phyloP scores from a whole-genome alignment of 495 filamentous ascomycete genomes.

The Lasiosphaeriaceae sp. region DNA sequence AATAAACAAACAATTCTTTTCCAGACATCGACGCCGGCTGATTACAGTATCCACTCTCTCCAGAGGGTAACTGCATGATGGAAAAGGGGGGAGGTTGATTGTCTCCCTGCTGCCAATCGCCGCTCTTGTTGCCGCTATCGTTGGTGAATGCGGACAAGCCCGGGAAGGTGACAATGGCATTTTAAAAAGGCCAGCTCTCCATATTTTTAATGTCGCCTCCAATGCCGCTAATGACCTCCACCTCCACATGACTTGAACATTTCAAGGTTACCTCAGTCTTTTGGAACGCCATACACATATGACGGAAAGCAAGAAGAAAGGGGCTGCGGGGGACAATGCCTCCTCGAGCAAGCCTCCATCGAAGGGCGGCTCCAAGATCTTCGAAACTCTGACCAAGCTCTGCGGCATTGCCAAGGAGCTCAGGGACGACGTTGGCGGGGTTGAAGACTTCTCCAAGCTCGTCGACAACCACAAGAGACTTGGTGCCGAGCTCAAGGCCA shows the following conservation, averaged over 20 bases:
- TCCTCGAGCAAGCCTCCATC: neutral
- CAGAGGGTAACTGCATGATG: neutral
- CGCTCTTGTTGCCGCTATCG: too few relatives aligned
- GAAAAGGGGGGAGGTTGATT: too few relatives aligned
- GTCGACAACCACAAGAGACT: conserved; percentile 4
- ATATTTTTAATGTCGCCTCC: too few relatives aligned
- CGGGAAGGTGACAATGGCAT: too few relatives aligned
- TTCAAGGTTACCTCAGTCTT: neutral
- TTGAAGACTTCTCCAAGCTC: neutral
- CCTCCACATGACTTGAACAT: neutral
- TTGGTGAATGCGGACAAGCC: too few relatives aligned
- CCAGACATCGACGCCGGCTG: neutral
- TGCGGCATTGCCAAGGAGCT: conserved; percentile 1
- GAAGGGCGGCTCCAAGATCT: conserved; percentile 1
- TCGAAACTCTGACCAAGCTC: conserved; percentile 4
- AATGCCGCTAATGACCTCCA: too few relatives aligned
- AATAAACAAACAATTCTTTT: neutral
- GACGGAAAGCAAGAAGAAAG: conserved; percentile 3
- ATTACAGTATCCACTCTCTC: neutral
- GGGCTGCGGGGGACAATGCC: neutral
- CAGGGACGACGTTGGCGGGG: neutral
- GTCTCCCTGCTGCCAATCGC: too few relatives aligned
- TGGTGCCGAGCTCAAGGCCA: neutral
- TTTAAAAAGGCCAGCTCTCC: too few relatives aligned
- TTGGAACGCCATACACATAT: neutral